These are phyloP conservation scores for Monosporozyma solicola DNA, from an alignment of 805 yeast genomes.

Conservation along the genomic window DNA sequence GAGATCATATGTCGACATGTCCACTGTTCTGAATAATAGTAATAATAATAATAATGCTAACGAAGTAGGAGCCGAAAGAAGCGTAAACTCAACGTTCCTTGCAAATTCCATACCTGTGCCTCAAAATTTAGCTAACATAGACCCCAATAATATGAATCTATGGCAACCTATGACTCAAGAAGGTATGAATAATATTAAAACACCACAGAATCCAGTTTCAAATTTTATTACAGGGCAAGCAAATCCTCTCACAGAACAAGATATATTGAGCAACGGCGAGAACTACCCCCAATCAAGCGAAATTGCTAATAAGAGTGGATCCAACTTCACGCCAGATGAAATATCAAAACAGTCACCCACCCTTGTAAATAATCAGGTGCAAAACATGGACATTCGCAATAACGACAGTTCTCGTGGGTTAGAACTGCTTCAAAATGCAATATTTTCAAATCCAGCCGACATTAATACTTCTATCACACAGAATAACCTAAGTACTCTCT, in stretches of 20 bases:
- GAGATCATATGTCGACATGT: neutral
- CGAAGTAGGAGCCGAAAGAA: neutral
- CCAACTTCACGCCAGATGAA: neutral
- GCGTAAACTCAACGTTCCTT: neutral
- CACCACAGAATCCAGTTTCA: neutral
- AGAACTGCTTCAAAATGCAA: neutral
- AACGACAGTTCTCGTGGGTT: neutral
- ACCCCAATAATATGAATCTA: neutral
- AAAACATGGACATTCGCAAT: neutral
- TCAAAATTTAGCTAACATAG: neutral
- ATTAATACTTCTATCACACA: neutral
- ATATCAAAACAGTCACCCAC: neutral
- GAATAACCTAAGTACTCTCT: neutral
- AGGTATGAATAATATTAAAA: neutral
- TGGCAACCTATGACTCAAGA: neutral
- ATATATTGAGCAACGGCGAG: constrained; percentile 1
- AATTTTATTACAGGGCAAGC: neutral
- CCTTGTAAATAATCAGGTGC: neutral
- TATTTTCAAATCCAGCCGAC: neutral
- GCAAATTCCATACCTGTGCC: neutral
- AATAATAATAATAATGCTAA: neutral
- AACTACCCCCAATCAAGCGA: neutral
- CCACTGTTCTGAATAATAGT: neutral
- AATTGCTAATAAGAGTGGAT: neutral
- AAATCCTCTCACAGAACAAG: constrained; percentile 1